A percentile compares a stretch with the other conserved stretches of the same genome.
These are phyloP conservation scores for Pythium coloratum DNA, from an alignment of 352 stramenopile genomes.

Conservation along the genomic window DNA sequence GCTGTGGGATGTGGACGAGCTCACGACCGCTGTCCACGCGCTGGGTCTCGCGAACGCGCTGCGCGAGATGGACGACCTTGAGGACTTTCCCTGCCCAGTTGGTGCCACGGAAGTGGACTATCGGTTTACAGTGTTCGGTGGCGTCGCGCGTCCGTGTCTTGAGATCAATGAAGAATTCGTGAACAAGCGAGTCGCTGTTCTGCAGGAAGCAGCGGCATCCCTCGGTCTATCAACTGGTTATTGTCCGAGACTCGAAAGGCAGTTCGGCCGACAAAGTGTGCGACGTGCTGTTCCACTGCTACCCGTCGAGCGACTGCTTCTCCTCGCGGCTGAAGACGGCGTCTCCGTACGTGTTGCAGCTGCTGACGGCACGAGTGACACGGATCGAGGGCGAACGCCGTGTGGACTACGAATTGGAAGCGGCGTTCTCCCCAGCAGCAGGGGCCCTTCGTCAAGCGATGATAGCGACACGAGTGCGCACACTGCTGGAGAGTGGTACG, in stretches of 20 bases:
- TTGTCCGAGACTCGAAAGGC: background rate
- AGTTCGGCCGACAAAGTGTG: background rate
- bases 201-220: no score
- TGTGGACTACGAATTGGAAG: no score
- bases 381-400: no score
- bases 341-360: background rate
- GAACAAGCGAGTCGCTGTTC: no score
- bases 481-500: no score
- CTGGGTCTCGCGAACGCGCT: background rate
- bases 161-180: background rate
- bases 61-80: background rate
- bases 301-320: background rate
- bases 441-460: no score
- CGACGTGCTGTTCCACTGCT: background rate
- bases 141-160: constrained; percentile 1
- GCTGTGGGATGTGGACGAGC: background rate
- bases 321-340: background rate
- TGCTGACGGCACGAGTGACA: background rate
- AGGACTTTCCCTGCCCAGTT: background rate
- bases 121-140: constrained; percentile 1
- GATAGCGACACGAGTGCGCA: no score
- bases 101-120: background rate
- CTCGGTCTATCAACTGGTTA: background rate
- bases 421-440: no score
- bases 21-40: background rate